Evolutionary conservation across 148 eudicot genomes (phyloP).

Genomic region (Camellia sinensis): DNA sequence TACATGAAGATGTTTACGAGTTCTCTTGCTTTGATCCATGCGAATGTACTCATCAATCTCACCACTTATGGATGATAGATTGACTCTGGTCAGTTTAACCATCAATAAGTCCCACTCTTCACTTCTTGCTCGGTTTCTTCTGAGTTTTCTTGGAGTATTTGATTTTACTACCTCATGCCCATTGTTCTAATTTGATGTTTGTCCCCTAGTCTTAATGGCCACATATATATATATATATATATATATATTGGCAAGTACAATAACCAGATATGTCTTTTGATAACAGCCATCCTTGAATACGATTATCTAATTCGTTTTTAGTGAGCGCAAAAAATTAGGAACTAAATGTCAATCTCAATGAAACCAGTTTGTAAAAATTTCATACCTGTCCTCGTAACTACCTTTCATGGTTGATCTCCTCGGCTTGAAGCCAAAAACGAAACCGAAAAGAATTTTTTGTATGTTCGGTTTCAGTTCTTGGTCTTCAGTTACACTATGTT

Average conservation of each 20-base stretch:
- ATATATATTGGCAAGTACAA: too few species aligned
- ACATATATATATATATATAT: too few species aligned
- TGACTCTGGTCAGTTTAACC: not conserved
- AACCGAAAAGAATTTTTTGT: not conserved
- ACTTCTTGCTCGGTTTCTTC: not conserved
- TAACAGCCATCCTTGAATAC: not conserved
- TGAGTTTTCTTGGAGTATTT: not conserved
- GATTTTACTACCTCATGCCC: not conserved
- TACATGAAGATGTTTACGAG: too few species aligned
- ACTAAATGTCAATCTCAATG: not conserved
- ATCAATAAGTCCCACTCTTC: not conserved
- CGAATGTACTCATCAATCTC: not conserved
- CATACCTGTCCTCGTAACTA: not conserved
- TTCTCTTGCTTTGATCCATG: not conserved
- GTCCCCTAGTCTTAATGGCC: too few species aligned
- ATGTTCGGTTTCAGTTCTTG: slow-evolving; percentile 4
- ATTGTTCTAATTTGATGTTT: not conserved
- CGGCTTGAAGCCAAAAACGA: not conserved
- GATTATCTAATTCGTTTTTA: not conserved
- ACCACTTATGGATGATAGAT: not conserved
- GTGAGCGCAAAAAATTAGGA: not conserved
- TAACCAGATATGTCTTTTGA: too few species aligned
- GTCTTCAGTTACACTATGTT: too few species aligned
- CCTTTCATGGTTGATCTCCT: not conserved
- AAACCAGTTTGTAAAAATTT: not conserved